phyloP scores from a whole-genome alignment of 805 yeast genomes.

The Sugiyamaella floridensis region DNA sequence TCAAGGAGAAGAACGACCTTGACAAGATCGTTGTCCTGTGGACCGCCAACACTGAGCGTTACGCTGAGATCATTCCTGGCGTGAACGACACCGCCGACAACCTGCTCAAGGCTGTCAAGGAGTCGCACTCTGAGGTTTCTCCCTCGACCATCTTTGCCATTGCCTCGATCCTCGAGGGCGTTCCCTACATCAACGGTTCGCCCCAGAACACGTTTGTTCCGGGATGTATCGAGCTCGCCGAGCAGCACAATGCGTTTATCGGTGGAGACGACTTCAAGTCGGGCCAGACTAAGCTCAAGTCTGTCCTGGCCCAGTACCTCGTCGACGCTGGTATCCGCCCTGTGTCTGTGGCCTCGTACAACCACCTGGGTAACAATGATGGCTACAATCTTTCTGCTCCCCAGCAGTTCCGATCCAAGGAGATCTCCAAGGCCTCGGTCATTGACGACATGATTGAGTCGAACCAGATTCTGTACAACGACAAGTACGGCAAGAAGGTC shows the following conservation, averaged over 20 bases:
- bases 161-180: constrained; percentile 81
- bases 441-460: constrained; percentile 91
- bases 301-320: constrained; percentile 91
- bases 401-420: constrained; percentile 90
- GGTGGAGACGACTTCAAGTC: constrained; percentile 98
- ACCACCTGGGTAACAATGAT: constrained; percentile 94
- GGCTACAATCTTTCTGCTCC: constrained; percentile 90
- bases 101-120: constrained; percentile 63
- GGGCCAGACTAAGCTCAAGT: constrained; percentile 92
- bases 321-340: constrained; percentile 98
- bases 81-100: constrained; percentile 87
- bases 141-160: constrained; percentile 94
- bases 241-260: constrained; percentile 62
- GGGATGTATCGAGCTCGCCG: constrained; percentile 87
- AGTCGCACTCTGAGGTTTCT: constrained; percentile 74
- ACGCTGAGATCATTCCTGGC: constrained; percentile 66
- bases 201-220: constrained; percentile 98
- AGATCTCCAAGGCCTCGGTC: constrained; percentile 86
- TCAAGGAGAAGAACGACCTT: constrained; percentile 62
- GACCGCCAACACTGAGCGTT: constrained; percentile 97
- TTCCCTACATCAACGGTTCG: constrained; percentile 91
- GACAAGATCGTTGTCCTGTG: constrained; percentile 88
- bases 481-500: constrained; percentile 65
- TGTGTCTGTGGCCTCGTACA: constrained; percentile 87
- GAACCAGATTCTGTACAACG: constrained; percentile 75